Evolutionary conservation across 1,284 basidiomycete species (phyloP).

Genomic region (Xerocomus amazonicus): DNA sequence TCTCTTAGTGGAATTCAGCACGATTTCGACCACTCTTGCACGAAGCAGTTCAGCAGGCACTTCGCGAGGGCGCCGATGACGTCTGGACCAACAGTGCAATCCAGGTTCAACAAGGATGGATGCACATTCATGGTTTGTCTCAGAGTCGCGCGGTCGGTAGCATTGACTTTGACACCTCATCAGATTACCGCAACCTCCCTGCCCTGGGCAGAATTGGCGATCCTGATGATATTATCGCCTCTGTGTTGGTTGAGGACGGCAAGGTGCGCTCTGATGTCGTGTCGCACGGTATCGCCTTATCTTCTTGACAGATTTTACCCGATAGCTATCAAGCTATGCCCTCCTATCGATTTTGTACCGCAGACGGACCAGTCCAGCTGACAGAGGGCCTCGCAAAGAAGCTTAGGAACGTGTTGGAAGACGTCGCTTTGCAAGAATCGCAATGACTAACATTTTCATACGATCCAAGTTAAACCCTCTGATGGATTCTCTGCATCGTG

Average conservation of each 20-base stretch:
- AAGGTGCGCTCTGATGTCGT: constrained; percentile 41
- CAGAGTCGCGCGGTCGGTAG: background rate
- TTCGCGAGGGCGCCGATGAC: constrained; percentile 59
- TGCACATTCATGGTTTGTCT: constrained; percentile 73
- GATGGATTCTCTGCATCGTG: background rate
- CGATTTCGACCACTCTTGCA: constrained; percentile 59
- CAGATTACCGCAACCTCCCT: constrained; percentile 70
- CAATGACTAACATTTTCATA: background rate
- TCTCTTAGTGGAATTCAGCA: constrained; percentile 36
- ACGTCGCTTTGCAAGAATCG: constrained; percentile 18
- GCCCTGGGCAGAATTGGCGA: constrained; percentile 70
- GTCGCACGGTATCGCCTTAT: background rate
- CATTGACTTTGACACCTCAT: background rate
- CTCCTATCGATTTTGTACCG: constrained; percentile 70
- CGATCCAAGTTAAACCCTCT: background rate
- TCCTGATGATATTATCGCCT: constrained; percentile 75
- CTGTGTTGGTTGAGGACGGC: constrained; percentile 66
- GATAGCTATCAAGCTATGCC: constrained; percentile 80
- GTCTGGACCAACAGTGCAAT: constrained; percentile 61
- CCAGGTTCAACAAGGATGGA: constrained; percentile 70
- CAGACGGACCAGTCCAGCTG: constrained; percentile 61
- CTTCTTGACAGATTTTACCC: constrained; percentile 48
- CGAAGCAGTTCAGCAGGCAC: constrained; percentile 48
- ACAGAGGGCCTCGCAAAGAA: constrained; percentile 56
- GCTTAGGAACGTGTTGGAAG: constrained; percentile 39